These are phyloP conservation scores for Colletotrichum orbiculare DNA, from an alignment of 2,329 filamentous ascomycete species.

Conservation along the genomic window DNA sequence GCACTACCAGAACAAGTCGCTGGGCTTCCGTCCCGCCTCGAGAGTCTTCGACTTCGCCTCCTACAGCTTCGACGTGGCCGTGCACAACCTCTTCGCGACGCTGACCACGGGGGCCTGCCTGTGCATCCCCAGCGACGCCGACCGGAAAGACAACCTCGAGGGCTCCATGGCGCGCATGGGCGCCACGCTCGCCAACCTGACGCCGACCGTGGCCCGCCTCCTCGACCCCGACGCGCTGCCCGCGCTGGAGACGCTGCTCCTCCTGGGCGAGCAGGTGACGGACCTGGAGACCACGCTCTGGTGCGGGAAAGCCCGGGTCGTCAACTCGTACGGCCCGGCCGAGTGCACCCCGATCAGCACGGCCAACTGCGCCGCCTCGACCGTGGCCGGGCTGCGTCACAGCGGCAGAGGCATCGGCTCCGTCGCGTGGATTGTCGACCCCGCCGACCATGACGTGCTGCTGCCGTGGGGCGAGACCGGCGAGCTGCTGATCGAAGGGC, in stretches of 20 bases:
- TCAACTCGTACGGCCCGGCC: slow-evolving; percentile 39
- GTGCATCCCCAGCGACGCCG: slow-evolving; percentile 40
- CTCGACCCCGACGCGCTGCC: slow-evolving; percentile 29
- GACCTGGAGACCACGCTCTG: slow-evolving; percentile 34
- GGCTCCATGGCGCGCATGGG: background rate
- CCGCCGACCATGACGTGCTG: slow-evolving; percentile 37
- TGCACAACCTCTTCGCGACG: slow-evolving; percentile 13
- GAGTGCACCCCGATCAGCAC: slow-evolving; percentile 18
- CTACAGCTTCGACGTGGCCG: slow-evolving; percentile 59
- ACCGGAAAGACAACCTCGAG: slow-evolving; percentile 45
- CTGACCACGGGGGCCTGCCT: slow-evolving; percentile 22
- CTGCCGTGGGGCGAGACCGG: slow-evolving; percentile 40
- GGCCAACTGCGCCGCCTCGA: background rate
- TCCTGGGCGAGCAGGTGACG: slow-evolving; percentile 28
- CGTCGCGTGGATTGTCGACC: slow-evolving; percentile 41
- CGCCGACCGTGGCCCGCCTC: slow-evolving; percentile 26
- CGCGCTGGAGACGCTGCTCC: slow-evolving; percentile 6
- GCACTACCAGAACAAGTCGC: slow-evolving; percentile 42
- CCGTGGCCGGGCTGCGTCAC: background rate
- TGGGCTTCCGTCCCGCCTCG: slow-evolving; percentile 46
- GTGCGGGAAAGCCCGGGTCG: background rate
- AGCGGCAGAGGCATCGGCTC: background rate
- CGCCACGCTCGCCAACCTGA: slow-evolving; percentile 18
- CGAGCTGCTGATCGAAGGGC: slow-evolving; percentile 27
- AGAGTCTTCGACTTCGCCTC: slow-evolving; percentile 57